Percentiles rank a stretch among this genome's conserved stretches.
These are phyloP conservation scores for Pyrrhoderma noxium DNA, from an alignment of 1,284 basidiomycete species.

Conservation along the genomic window DNA sequence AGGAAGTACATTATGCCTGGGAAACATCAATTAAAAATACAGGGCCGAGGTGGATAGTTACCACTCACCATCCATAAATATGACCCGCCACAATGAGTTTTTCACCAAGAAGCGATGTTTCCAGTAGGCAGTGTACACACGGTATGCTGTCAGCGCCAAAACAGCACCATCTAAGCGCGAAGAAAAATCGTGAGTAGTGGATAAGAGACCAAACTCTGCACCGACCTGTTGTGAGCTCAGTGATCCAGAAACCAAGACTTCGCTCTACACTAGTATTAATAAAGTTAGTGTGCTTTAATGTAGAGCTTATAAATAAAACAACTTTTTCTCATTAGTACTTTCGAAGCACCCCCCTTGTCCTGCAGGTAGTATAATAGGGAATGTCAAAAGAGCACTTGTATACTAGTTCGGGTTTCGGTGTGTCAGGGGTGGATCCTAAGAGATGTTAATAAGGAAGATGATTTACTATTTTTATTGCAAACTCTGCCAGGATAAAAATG, in stretches of 20 bases:
- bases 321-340: background rate
- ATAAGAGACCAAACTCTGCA: too few species aligned
- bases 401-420: background rate
- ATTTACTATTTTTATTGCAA: background rate
- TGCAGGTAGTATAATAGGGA: background rate
- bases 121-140: background rate
- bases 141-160: background rate
- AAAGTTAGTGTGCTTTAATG: background rate
- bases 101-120: background rate
- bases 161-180: background rate
- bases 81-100: background rate
- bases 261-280: background rate
- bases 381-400: background rate
- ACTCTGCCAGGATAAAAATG: background rate
- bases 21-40: too few species aligned
- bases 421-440: too few species aligned
- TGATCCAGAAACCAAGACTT: background rate
- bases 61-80: background rate
- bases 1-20: slow-evolving; percentile 2
- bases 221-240: slow-evolving; percentile 1
- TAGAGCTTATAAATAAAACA: background rate
- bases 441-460: background rate
- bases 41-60: too few species aligned
- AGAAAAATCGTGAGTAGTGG: background rate
- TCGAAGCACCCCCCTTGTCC: background rate